Evolutionary conservation across 2,329 filamentous ascomycete species (phyloP), one percentile per base, ranked within the genome.

Genomic region (Colletotrichum sp.): DNA sequence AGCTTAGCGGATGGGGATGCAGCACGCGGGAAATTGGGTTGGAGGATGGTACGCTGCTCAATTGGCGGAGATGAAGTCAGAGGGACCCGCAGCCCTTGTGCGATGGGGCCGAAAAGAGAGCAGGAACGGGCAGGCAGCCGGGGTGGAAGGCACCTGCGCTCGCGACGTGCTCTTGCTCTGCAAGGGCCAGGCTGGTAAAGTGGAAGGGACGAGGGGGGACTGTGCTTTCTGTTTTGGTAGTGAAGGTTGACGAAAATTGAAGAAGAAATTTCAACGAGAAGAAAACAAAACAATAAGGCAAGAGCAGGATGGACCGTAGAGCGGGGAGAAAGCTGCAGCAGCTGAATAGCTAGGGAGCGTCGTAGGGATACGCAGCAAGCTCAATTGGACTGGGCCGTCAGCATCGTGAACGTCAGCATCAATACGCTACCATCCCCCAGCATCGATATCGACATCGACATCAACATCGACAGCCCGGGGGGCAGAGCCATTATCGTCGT

Each of bases 1-100:
- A 36, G 18, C 28, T 21, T n/a, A 32, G 28, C n/a, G 55, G 64
- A 66, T 48, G 58, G 57, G 58, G 57, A 58, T 55, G 60, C 71
- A 65, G 71, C 57, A 61, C 58, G 52, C 12, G 55, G 74, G 74
- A 76, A 76, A 76, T 76, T 76, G 71, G 71, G 65, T 57, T 71
- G 52, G 67, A 38, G 55, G 55, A 71, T 34, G 30, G 38, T 55
- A 60, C 38, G 24, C 57, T 63, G 48, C 67, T 71, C 74, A 58
- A 74, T 76, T 71, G 71, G 74, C 74, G 21, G 61, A 76, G 60
- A 71, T 66, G 60, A 63, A 71, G 60, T 71, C 71, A 71, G 71
- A 76, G 57, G 73, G 74, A 66, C 32, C 43, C 43, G 43, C 43
- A 48, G 43, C 10, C n/a, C 43, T 21, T 18, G 52, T 16, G 24